phyloP scores from a whole-genome alignment of 1,284 basidiomycete genomes.

The Sanghuangporus weigelae region DNA sequence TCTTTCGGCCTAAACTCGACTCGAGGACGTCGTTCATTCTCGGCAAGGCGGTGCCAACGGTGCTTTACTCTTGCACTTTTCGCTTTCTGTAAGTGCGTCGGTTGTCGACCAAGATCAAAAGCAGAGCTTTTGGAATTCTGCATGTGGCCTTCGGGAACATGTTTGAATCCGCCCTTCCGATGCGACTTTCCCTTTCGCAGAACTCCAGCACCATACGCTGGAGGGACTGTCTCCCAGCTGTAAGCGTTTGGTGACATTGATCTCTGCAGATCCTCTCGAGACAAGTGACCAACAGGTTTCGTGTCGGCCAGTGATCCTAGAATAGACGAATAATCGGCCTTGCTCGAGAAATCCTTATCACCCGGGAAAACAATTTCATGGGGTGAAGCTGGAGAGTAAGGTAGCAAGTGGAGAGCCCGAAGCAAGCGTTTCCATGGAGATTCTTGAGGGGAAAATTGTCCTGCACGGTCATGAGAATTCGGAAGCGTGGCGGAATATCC shows the following conservation, averaged over 20 bases:
- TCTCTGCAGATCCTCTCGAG: constrained; percentile 5
- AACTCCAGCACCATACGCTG: neutral
- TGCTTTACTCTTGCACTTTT: constrained; percentile 22
- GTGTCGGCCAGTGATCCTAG: constrained; percentile 23
- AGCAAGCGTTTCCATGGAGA: constrained; percentile 51
- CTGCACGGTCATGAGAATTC: constrained; percentile 33
- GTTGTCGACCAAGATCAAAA: constrained; percentile 6
- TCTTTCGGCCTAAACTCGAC: constrained; percentile 45
- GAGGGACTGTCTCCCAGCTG: neutral
- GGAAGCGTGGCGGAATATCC: constrained; percentile 49
- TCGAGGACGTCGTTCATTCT: constrained; percentile 33
- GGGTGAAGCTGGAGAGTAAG: constrained; percentile 7
- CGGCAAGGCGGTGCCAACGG: constrained; percentile 17
- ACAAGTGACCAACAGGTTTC: constrained; percentile 16
- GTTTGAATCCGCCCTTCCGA: neutral
- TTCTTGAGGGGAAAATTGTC: constrained; percentile 41
- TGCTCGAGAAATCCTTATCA: constrained; percentile 26
- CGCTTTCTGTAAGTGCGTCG: constrained; percentile 27
- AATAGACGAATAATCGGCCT: constrained; percentile 23
- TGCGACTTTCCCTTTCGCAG: neutral
- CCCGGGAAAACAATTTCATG: constrained; percentile 27
- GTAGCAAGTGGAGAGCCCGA: constrained; percentile 11
- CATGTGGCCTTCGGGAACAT: neutral
- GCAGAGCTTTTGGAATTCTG: neutral
- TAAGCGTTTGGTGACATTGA: neutral